Evolutionary conservation across 2,329 filamentous ascomycete genomes (phyloP), one percentile per base, ranked within the genome.

Genomic region (Trichocomaceae sp.): DNA sequence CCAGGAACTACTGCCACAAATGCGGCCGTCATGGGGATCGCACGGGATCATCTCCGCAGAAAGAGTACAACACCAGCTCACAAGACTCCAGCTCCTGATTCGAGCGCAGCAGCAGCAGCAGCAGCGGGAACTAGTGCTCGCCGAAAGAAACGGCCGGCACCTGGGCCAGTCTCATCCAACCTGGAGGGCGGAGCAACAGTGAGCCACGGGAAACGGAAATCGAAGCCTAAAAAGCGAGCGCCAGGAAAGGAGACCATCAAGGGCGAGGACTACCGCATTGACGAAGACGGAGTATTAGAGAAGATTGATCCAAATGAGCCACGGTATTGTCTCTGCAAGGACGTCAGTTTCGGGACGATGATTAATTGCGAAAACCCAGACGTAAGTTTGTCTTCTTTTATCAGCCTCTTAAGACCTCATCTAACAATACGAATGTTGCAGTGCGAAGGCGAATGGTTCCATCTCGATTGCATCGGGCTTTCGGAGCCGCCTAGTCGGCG

Each of bases 381-480:
- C 62, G 78, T 80, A 66, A 59, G 68, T 63, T 47, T 20, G 26
- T 48, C 8, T 53, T 22, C 29, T 44, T 57, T 35, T 44, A 17
- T 47, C 31, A 5, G 47, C n/a, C n/a, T n/a, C n/a, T 35, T 15
- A 37, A 4, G 1, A 15, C 26, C 33, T 50, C 23, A 41, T 33
- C 17, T 39, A 35, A 35, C 31, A 8, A 9, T 29, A 15, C 33
- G 15, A 20, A 10, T 44, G 5, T 35, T 52, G n/a, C 60, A 84
- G 77, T 86, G 83, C 67, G 81, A 84, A 59, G 79, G 76, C 44
- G 82, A 85, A 69, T 86, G 83, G 83, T 86, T 86, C 65, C 83
- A 86, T 62, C 75, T 85, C 47, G 74, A 76, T 35, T 86, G 83
- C 59, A 77, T 86, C 23, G 76, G 77, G 13, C 71, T 86, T 17